phyloP scores from a whole-genome alignment of 1,284 basidiomycete genomes.

The Peniophora sp. region DNA sequence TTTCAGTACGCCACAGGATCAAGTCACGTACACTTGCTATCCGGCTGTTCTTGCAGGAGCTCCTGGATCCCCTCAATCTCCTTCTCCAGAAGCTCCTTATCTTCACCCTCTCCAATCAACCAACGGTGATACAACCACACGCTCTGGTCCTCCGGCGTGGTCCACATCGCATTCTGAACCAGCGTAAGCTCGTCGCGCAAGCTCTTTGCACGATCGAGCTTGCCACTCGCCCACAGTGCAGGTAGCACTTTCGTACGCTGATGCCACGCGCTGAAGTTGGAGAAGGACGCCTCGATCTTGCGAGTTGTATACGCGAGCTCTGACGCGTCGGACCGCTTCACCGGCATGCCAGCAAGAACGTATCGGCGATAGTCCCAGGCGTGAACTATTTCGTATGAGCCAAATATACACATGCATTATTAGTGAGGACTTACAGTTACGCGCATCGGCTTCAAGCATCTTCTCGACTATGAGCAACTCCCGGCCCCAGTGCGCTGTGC shows the following conservation, averaged over 20 bases:
- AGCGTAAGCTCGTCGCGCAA: slow-evolving; percentile 84
- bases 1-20: not conserved
- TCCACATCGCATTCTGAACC: slow-evolving; percentile 91
- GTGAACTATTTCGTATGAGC: no score
- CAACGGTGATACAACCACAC: slow-evolving; percentile 98
- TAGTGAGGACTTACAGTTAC: slow-evolving; percentile 68
- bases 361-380: slow-evolving; percentile 92
- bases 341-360: slow-evolving; percentile 64
- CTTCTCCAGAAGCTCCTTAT: slow-evolving; percentile 50
- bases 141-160: slow-evolving; percentile 93
- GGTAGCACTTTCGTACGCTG: slow-evolving; percentile 83
- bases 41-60: slow-evolving; percentile 84
- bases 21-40: slow-evolving; percentile 79
- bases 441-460: slow-evolving; percentile 81
- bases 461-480: slow-evolving; percentile 84
- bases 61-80: slow-evolving; percentile 83
- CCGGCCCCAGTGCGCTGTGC: slow-evolving; percentile 68
- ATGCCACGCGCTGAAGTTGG: slow-evolving; percentile 99
- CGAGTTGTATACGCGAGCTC: slow-evolving; percentile 80
- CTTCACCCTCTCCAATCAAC: slow-evolving; percentile 77
- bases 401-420: not conserved
- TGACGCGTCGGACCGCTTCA: slow-evolving; percentile 37
- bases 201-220: slow-evolving; percentile 40
- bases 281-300: slow-evolving; percentile 94
- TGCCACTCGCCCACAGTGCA: slow-evolving; percentile 56